Evolutionary conservation across 805 yeast species (phyloP), one percentile per base, ranked within the genome.

Genomic region (Hanseniaspora vineae): DNA sequence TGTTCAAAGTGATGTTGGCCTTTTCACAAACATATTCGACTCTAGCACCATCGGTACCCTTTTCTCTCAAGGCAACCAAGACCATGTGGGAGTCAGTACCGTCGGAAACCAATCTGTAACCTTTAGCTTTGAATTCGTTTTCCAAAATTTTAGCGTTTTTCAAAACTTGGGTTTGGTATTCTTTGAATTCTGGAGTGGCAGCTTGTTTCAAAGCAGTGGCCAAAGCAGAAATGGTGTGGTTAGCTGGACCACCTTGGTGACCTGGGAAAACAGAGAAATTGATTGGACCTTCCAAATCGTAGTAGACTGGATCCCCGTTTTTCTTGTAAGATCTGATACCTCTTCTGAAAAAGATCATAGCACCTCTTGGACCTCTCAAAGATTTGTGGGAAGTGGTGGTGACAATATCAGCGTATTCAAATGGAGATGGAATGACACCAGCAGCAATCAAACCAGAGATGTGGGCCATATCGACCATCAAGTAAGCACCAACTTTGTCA

Each of bases 211-310:
- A 78, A 46, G 98, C 97, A 54, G 89, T 92, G 15, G 97, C 97
- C 60, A 92, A 72, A 35, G 97, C 98, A 57, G 97, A 83, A 65
- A 92, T 92, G 56, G 98, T 92, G 73, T 92, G 98, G 76, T 92
- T 92, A 72, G 92, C 97, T 60, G 98, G 98, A 66, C 98, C 98
- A 75, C 98, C 98, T 75, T 92, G 98, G 71, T 92, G 98, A 57
- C 96, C 98, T 61, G 98, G 98, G 90, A 92, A 92, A 48, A 92
- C 98, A 10, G 97, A 88, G 69, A 92, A 92, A 77, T 92, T 92
- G 71, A 92, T 89, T 66, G 86, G 86, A 68, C 79, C 82, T 70
- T 92, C 97, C 67, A 92, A 79, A 59, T 92, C 97, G 69, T 89
- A 92, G 50, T 73, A 70, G 50, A 87, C 72, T 70, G 88, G 96